phyloP scores from a whole-genome alignment of 2,329 filamentous ascomycete genomes.

The Scedosporium apiospermum region DNA sequence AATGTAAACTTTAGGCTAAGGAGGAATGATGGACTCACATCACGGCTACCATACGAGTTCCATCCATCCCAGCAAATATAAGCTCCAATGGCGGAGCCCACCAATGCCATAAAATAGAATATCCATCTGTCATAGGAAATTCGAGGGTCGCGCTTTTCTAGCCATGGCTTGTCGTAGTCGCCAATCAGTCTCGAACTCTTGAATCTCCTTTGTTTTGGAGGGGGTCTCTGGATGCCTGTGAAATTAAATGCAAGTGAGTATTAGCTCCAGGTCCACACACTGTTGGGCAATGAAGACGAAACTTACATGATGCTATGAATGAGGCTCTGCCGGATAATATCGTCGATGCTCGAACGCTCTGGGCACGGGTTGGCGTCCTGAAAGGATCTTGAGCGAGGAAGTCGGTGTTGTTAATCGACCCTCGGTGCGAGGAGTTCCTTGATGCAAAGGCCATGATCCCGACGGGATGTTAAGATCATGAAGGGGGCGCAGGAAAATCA shows the following conservation, averaged over 20 bases:
- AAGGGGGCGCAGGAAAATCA: neutral
- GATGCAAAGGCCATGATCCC: neutral
- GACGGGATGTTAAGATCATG: neutral
- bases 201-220: neutral
- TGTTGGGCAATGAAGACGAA: neutral
- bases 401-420: neutral
- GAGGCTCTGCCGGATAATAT: neutral
- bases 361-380: neutral
- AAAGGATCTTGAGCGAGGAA: neutral
- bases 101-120: constrained; percentile 18
- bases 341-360: neutral
- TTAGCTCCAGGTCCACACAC: neutral
- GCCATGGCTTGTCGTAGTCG: constrained; percentile 29
- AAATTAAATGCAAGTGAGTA: too few species aligned
- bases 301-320: neutral
- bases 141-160: constrained; percentile 21
- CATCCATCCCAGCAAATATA: constrained; percentile 10
- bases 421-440: neutral
- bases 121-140: constrained; percentile 26
- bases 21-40: neutral
- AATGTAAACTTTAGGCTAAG: neutral
- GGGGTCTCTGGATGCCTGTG: neutral
- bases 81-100: constrained; percentile 15
- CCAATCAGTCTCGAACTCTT: constrained; percentile 15
- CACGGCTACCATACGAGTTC: neutral